Evolutionary conservation across 2,329 filamentous ascomycete genomes (phyloP).

Genomic region (Lithohypha guttulata): DNA sequence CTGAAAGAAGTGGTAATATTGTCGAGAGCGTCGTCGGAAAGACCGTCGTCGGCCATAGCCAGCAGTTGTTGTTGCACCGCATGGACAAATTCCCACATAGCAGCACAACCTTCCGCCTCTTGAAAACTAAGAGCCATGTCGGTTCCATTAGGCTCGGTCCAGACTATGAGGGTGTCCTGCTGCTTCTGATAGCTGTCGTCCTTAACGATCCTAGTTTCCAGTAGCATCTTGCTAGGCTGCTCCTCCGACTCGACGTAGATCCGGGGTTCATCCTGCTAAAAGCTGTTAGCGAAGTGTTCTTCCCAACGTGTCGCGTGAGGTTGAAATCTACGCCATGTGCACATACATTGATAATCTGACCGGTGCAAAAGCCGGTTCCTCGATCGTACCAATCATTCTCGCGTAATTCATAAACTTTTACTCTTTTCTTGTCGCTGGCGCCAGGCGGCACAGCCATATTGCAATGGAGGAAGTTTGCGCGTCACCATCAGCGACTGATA

Average conservation of each 20-base stretch:
- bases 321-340: not conserved
- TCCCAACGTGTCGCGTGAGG: not conserved
- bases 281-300: not conserved
- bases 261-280: conserved; percentile 62
- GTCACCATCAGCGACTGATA: conserved; percentile 12
- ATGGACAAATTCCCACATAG: conserved; percentile 93
- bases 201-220: conserved; percentile 83
- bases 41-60: conserved; percentile 57
- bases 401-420: conserved; percentile 97
- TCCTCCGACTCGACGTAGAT: conserved; percentile 93
- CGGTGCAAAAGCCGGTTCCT: conserved; percentile 89
- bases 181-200: conserved; percentile 98
- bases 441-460: conserved; percentile 39
- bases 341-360: conserved; percentile 61
- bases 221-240: conserved; percentile 66
- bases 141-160: conserved; percentile 82
- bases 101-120: conserved; percentile 83
- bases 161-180: conserved; percentile 97
- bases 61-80: conserved; percentile 68
- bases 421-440: conserved; percentile 49
- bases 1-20: conserved; percentile 54
- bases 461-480: conserved; percentile 8
- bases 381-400: conserved; percentile 99
- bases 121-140: conserved; percentile 99
- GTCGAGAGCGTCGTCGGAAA: conserved; percentile 83